Percentiles rank a stretch among this genome's conserved stretches.
phyloP scores from a whole-genome alignment of 1,284 basidiomycete genomes.

The Leccinum subatratum region DNA sequence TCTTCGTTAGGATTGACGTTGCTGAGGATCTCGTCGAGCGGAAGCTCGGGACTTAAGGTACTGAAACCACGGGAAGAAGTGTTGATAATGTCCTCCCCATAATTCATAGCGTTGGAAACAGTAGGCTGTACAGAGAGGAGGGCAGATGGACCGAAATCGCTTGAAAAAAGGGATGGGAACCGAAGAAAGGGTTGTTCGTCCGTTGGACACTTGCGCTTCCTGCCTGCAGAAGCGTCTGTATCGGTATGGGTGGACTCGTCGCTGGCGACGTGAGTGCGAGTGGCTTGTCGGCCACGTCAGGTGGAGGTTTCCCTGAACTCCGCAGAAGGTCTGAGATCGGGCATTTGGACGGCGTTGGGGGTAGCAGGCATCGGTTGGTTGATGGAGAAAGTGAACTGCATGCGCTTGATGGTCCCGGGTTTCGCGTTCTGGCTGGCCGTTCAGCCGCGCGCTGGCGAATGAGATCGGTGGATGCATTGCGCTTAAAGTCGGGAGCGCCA shows the following conservation, averaged over 20 bases:
- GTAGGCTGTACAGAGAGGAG: slow-evolving; percentile 58
- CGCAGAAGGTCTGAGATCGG: too few species aligned
- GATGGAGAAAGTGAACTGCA: too few species aligned
- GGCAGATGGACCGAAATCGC: slow-evolving; percentile 71
- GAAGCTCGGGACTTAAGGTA: slow-evolving; percentile 70
- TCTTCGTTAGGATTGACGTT: slow-evolving; percentile 27
- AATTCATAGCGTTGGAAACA: slow-evolving; percentile 61
- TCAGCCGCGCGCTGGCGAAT: too few species aligned
- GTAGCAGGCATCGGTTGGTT: too few species aligned
- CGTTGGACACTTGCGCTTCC: slow-evolving; percentile 33
- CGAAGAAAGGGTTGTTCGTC: slow-evolving; percentile 38
- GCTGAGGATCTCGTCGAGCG: slow-evolving; percentile 67
- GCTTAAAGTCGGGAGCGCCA: too few species aligned
- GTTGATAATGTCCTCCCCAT: slow-evolving; percentile 64
- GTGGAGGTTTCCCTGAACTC: too few species aligned
- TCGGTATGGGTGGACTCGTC: slow-evolving; percentile 27
- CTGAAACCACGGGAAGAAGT: slow-evolving; percentile 48
- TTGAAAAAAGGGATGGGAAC: slow-evolving; percentile 68
- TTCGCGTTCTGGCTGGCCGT: too few species aligned
- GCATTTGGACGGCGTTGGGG: too few species aligned
- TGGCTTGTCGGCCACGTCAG: slow-evolving; percentile 10
- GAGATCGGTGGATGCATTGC: too few species aligned
- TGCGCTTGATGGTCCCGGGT: too few species aligned
- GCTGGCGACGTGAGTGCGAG: slow-evolving; percentile 31
- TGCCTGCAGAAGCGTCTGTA: slow-evolving; percentile 33